These are phyloP conservation scores for Ustulina deusta DNA, from an alignment of 2,329 filamentous ascomycete genomes.

Conservation along the genomic window DNA sequence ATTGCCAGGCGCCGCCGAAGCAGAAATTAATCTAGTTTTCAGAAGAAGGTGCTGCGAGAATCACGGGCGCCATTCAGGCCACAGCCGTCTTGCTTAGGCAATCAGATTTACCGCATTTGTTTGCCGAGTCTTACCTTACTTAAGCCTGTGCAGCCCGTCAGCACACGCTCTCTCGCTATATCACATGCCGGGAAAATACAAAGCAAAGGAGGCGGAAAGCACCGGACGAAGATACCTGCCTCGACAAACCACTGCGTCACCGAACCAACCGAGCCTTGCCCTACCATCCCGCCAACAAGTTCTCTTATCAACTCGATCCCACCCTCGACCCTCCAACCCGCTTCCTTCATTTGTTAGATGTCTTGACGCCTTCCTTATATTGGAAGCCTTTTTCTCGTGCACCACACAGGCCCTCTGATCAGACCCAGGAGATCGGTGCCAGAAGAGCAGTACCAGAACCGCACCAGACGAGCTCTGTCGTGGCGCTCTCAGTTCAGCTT, in stretches of 20 bases:
- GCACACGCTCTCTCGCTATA: no score
- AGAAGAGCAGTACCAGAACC: background rate
- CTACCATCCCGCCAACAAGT: conserved; percentile 26
- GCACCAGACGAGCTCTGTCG: background rate
- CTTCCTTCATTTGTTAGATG: background rate
- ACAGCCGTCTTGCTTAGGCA: conserved; percentile 1
- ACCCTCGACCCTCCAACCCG: background rate
- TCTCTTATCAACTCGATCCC: conserved; percentile 37
- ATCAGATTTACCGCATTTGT: conserved; percentile 8
- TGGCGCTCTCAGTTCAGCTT: background rate
- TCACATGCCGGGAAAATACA: background rate
- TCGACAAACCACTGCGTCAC: conserved; percentile 9
- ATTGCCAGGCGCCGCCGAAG: background rate
- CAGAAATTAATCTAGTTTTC: background rate
- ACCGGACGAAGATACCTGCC: conserved; percentile 22
- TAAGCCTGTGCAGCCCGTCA: background rate
- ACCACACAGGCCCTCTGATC: no score
- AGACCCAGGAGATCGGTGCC: no score
- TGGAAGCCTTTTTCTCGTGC: background rate
- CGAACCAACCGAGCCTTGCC: conserved; percentile 23
- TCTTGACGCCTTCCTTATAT: conserved; percentile 7
- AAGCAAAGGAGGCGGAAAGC: background rate
- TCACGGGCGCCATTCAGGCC: background rate
- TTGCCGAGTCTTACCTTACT: background rate
- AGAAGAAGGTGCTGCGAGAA: background rate